Evolutionary conservation across 345 rosid species (phyloP), one percentile per base, ranked within the genome.

Genomic region (Isatis tinctoria): DNA sequence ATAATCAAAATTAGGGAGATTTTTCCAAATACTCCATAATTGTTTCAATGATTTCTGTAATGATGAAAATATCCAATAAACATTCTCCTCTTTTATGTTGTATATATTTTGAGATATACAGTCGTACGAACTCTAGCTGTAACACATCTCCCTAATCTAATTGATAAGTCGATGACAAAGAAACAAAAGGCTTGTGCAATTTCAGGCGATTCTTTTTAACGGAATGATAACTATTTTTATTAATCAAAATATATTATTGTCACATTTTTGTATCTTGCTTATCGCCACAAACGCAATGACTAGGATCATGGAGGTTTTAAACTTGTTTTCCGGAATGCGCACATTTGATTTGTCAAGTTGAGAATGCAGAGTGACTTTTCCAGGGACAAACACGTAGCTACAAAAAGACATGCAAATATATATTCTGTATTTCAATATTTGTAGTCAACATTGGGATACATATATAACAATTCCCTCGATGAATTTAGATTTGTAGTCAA

Each of bases 391-490:
- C 2, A 73, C 2, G 43, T 64, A 73, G 17, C 4, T 30, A 20
- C 77, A 64, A 64, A 41, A 53, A 53, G 17, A 73, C 77, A 64
- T 17, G 70, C 70, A n/a, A n/a, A n/a, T 28, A 28, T 28, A 28
- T 3, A 28, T 28, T 28, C 2, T 28, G 30, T 28, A 28, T 28
- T 28, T 28, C 5, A 28, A 28, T 4, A 28, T 28, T 28, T 28
- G 30, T 28, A 28, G 30, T 28, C 30, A 28, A 28, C 30, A 28
- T 28, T 28, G 30, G 30, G 30, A 28, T 28, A 28, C 30, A 22
- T 22, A 22, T 4, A 28, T 28, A 28, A 28, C 3, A 28, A 28
- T 2, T 28, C 30, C 30, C 3, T 28, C 30, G 0, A 28, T 28
- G 30, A 28, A 28, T 3, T 3, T 28, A 28, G 30, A 28, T 28